Evolutionary conservation across 176 grass and related monocot species (phyloP).

Genomic region (Puccinellia tenuiflora): DNA sequence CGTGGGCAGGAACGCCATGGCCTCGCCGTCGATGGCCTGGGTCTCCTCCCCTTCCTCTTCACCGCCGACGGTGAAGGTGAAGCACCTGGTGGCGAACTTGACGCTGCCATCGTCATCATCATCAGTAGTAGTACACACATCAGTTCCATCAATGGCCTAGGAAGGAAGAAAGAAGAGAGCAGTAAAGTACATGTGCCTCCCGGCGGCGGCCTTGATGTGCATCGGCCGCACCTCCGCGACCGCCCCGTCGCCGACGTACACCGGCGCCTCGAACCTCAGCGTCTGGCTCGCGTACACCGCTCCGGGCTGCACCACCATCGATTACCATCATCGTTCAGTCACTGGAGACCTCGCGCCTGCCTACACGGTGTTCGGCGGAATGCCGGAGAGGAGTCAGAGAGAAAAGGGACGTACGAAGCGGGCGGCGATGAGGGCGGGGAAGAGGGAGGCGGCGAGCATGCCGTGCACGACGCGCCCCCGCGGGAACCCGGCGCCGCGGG

Average conservation of each 20-base stretch:
- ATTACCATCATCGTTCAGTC: too few relatives aligned
- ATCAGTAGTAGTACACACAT: too few relatives aligned
- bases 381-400: not conserved
- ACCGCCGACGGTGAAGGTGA: conserved; percentile 29
- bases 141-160: too few relatives aligned
- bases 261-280: conserved; percentile 50
- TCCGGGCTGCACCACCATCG: conserved; percentile 41
- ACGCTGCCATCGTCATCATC: conserved; percentile 29
- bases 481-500: conserved; percentile 37
- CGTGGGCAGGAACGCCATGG: conserved; percentile 49
- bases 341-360: not conserved
- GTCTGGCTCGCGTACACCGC: conserved; percentile 46
- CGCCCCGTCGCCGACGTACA: conserved; percentile 46
- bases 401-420: conserved; percentile 31
- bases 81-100: conserved; percentile 66
- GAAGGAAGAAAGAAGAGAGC: too few relatives aligned
- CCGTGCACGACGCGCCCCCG: conserved; percentile 51
- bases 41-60: not conserved
- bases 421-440: conserved; percentile 59
- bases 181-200: not conserved
- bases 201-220: conserved; percentile 27
- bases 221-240: conserved; percentile 34
- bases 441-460: conserved; percentile 69
- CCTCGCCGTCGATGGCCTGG: conserved; percentile 55
- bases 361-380: conserved; percentile 27